Evolutionary conservation across 2,329 filamentous ascomycete genomes (phyloP).

Genomic region (Phaeoacremonium minimum): DNA sequence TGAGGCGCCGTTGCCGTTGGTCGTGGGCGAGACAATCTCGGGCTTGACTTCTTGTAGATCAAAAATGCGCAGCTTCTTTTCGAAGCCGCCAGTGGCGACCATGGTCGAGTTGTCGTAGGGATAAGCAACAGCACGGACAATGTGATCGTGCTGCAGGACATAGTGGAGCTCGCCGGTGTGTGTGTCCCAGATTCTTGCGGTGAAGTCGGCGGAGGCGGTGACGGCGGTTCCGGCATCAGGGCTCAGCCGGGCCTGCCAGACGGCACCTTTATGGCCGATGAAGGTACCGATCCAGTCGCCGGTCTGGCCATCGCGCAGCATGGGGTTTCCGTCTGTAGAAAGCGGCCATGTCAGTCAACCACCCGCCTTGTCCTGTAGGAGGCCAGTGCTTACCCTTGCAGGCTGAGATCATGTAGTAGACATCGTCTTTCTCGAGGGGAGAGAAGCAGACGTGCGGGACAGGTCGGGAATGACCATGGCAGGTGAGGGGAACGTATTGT

Average conservation of each 20-base stretch:
- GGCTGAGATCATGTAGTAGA: conserved; percentile 89
- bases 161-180: conserved; percentile 86
- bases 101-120: conserved; percentile 77
- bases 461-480: conserved; percentile 88
- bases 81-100: conserved; percentile 87
- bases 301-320: conserved; percentile 93
- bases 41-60: conserved; percentile 65
- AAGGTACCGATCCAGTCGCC: conserved; percentile 99
- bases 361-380: no score
- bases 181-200: conserved; percentile 95
- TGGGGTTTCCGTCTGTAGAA: conserved; percentile 83
- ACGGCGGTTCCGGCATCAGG: conserved; percentile 84
- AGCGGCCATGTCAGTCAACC: conserved; percentile 1
- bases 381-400: conserved; percentile 64
- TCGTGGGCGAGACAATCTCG: conserved; percentile 25
- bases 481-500: conserved; percentile 82
- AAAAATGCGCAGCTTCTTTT: conserved; percentile 95
- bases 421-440: conserved; percentile 72
- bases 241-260: conserved; percentile 92
- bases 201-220: conserved; percentile 94
- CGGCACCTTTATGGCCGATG: conserved; percentile 95
- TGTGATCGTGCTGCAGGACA: conserved; percentile 88
- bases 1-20: conserved; percentile 21
- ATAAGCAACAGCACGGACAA: conserved; percentile 90
- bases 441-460: conserved; percentile 92